Percentiles rank a stretch among this genome's conserved stretches.
phyloP scores from a whole-genome alignment of 495 filamentous ascomycete genomes.

The Venustampulla echinocandica region DNA sequence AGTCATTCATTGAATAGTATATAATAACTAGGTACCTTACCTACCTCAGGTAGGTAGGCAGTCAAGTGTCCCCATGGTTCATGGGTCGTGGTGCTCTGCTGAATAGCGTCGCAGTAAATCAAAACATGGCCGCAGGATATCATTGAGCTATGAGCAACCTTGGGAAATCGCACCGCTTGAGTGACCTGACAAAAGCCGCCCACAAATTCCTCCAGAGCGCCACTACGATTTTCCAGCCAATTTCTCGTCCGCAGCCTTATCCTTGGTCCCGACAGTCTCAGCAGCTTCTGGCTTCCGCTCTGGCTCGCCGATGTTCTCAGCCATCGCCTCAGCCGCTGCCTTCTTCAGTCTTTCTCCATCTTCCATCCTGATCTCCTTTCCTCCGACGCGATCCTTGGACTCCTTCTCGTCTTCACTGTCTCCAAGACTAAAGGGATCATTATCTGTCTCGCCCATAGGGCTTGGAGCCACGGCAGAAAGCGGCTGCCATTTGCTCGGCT shows the following conservation, averaged over 20 bases:
- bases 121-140: background rate
- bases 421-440: conserved; percentile 92
- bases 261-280: conserved; percentile 32
- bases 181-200: too few relatives aligned
- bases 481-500: conserved; percentile 94
- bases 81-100: background rate
- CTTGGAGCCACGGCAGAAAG: conserved; percentile 78
- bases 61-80: too few relatives aligned
- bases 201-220: background rate
- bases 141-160: conserved; percentile 1
- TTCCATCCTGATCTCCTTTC: conserved; percentile 45
- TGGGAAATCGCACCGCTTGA: too few relatives aligned
- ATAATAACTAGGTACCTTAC: too few relatives aligned
- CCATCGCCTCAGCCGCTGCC: conserved; percentile 58
- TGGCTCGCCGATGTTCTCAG: conserved; percentile 32
- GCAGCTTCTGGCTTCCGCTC: conserved; percentile 26
- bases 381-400: conserved; percentile 39
- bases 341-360: conserved; percentile 64
- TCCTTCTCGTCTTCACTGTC: conserved; percentile 94
- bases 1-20: too few relatives aligned
- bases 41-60: too few relatives aligned
- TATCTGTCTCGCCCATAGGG: conserved; percentile 78
- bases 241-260: conserved; percentile 36
- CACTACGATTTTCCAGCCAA: conserved; percentile 28
- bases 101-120: background rate